A percentile compares a stretch with the other conserved stretches of the same genome.
These are phyloP conservation scores for Pseudogymnoascus sp. DNA, from an alignment of 2,329 filamentous ascomycete species.

Conservation along the genomic window DNA sequence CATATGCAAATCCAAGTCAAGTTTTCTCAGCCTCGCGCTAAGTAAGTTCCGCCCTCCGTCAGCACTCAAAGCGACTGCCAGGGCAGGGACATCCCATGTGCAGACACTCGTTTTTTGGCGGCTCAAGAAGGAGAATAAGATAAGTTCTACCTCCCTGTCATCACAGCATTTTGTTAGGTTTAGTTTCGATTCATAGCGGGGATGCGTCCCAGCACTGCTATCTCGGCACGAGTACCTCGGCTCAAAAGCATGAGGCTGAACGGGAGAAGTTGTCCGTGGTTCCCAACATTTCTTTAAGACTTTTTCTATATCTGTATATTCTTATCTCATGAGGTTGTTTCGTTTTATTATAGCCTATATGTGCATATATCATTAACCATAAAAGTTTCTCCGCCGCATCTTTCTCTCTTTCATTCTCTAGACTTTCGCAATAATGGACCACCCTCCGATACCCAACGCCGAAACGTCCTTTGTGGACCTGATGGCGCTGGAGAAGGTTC, in stretches of 20 bases:
- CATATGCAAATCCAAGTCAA: background rate
- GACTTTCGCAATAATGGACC: background rate
- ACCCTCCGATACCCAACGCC: background rate
- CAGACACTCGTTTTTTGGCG: background rate
- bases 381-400: background rate
- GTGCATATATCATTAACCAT: background rate
- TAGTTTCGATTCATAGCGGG: background rate
- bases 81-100: background rate
- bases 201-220: background rate
- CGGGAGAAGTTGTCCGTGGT: background rate
- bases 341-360: background rate
- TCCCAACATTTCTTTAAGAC: background rate
- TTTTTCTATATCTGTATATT: background rate
- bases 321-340: background rate
- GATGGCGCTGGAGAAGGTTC: slow-evolving; percentile 11
- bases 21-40: background rate
- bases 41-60: background rate
- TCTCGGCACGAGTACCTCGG: background rate
- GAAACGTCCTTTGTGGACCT: slow-evolving; percentile 11
- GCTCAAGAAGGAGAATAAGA: background rate
- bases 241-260: background rate
- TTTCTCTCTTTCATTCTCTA: background rate
- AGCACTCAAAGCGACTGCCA: background rate
- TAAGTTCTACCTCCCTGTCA: background rate
- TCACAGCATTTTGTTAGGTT: background rate